Conservation (phyloP, 2,329 filamentous ascomycete species). For the Hortaea sp. region DNA sequence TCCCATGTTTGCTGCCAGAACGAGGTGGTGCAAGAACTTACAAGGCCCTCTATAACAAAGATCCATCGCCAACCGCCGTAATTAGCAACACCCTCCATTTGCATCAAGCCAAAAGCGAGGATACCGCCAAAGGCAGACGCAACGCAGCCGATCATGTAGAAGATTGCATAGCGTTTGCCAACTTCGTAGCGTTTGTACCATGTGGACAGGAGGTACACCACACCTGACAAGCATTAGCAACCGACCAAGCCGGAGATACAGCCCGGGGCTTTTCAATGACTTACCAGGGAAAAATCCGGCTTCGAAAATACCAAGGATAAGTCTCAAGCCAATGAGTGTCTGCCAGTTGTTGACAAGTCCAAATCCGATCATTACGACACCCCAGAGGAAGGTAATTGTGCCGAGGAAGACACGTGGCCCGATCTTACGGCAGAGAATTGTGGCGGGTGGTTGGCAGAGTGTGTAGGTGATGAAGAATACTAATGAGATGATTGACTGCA, state of each 20-base stretch:
- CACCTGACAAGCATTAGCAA: too few species aligned
- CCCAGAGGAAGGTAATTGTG: not conserved
- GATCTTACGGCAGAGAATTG: not conserved
- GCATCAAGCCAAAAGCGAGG: constrained; percentile 20
- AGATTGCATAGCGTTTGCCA: constrained; percentile 29
- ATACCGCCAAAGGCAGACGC: constrained; percentile 37
- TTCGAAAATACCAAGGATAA: not conserved
- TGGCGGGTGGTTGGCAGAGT: not conserved
- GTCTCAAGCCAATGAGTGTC: not conserved
- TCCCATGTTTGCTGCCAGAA: too few species aligned
- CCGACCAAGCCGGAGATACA: too few species aligned
- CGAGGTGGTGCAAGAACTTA: too few species aligned
- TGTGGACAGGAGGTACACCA: constrained; percentile 17
- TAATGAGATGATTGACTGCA: not conserved
- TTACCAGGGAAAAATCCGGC: not conserved
- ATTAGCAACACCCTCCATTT: constrained; percentile 38
- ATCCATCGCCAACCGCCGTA: constrained; percentile 29
- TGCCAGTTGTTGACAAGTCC: not conserved
- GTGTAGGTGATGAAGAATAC: not conserved
- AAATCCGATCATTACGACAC: not conserved
- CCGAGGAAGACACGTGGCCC: not conserved
- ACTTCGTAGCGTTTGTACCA: constrained; percentile 4
- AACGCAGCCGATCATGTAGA: constrained; percentile 38
- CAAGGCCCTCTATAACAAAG: constrained; percentile 2
- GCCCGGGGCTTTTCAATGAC: too few species aligned